Evolutionary conservation across 2,329 filamentous ascomycete species (phyloP), one percentile per base, ranked within the genome.

Genomic region (Diaporthe caulivora): DNA sequence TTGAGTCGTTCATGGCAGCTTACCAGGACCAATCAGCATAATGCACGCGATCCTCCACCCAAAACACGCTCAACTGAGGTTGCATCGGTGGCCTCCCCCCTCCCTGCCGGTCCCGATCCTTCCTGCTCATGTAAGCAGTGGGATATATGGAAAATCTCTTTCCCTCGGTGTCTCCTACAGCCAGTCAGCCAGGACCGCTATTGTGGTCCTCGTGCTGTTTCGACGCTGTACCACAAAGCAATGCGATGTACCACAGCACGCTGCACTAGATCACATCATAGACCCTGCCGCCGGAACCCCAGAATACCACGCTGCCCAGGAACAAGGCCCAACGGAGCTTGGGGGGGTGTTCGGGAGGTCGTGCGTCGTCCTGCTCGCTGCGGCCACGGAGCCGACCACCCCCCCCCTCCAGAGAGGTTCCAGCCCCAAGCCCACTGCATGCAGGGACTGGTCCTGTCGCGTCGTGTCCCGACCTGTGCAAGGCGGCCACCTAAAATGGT

Each of bases 271-370:
- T 26, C 58, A 21, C 24, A 34, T 55, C 11, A n/a, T 1, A n/a
- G 42, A 24, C 62, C 62, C 44, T 65, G 44, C 47, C 44, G 11
- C 44, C 5, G 21, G 24, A 17, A 65, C 62, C 62, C 62, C 62
- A 65, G 62, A 65, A 65, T 65, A 65, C 62, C 62, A 65, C 62
- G 62, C 62, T 65, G 44, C 62, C 62, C 62, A 65, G 62, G 62
- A 65, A 65, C 62, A 51, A 51, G 62, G 62, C 62, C 62, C 44
- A 65, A 51, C 44, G 44, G 44, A 65, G 62, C 44, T 65, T 26
- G n/a, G 26, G 62, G 62, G 17, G 29, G 44, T 5, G 34, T 44
- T 51, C 62, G 62, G 62, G 62, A 65, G 62, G 62, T 65, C 62
- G 62, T 65, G 62, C 62, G 62, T 51, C 44, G 62, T 31, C 17